Evolutionary conservation across 2,329 filamentous ascomycete species (phyloP), one percentile per base, ranked within the genome.

Genomic region (Botrytis hyacinthi): DNA sequence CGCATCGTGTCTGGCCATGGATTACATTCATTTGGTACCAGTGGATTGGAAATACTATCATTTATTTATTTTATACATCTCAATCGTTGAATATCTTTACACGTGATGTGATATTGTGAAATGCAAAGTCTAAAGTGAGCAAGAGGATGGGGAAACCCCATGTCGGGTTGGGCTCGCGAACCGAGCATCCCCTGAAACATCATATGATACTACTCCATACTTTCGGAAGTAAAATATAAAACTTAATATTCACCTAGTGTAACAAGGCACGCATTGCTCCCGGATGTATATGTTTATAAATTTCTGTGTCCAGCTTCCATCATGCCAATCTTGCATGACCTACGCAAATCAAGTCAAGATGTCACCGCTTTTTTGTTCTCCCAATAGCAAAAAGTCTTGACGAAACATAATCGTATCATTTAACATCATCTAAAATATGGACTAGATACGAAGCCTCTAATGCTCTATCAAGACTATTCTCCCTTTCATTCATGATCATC

Each of bases 181-280:
- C 48, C 65, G 65, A 68, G 65, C 46, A 37, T 54, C 65, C 65
- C 48, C 65, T 68, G 65, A 68, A 54, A 68, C 65, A 12, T n/a
- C 14, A 29, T 40, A 67, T 37, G 65, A 54, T 40, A 62, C 35
- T 16, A 62, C 22, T 61, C 59, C 22, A 42, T 16, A 42, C 35
- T 57, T 68, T 54, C 10, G 48, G 18, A 26, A 57, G 44, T n/a
- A 16, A 42, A 14, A 6, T 32, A 22, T 9, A 20, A 68, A 57
- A 68, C 65, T 54, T 3, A 26, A 6, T 12, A 8, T 67, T n/a
- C 18, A 22, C 35, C 35, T 67, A 29, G 46, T 12, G 16, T 67
- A 46, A 54, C 16, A 20, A 29, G 46, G 35, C 42, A 57, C 26
- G 10, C 46, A 29, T 40, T 10, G 20, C 26, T 42, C n/a, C 65